phyloP scores from a whole-genome alignment of 2,329 filamentous ascomycete species.

The Botrytis pseudocinerea region DNA sequence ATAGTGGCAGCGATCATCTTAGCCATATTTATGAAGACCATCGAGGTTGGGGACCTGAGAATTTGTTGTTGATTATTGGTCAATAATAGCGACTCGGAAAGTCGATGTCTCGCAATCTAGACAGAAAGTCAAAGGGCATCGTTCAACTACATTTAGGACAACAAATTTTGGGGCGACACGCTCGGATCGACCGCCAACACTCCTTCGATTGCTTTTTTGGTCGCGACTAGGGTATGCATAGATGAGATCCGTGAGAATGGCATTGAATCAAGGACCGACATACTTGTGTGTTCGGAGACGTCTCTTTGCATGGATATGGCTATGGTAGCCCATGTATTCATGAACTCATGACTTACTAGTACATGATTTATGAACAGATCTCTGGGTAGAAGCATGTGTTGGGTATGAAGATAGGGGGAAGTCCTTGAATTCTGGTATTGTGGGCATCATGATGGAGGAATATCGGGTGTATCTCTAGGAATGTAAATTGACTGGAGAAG shows the following conservation, averaged over 20 bases:
- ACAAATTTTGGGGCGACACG: not conserved
- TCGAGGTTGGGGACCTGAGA: no score
- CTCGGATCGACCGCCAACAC: not conserved
- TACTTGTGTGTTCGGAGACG: not conserved
- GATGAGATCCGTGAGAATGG: no score
- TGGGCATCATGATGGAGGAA: not conserved
- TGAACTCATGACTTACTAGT: not conserved
- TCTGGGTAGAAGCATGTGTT: not conserved
- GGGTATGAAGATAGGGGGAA: not conserved
- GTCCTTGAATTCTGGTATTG: no score
- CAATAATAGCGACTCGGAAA: not conserved
- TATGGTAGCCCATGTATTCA: not conserved
- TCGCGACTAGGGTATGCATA: not conserved
- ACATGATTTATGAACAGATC: not conserved
- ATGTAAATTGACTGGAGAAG: not conserved
- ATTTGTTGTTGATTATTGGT: not conserved
- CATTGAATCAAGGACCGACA: not conserved
- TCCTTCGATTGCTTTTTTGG: not conserved
- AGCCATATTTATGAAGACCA: not conserved
- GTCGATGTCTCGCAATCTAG: not conserved
- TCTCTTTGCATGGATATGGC: not conserved
- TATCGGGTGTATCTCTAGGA: no score
- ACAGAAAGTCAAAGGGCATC: not conserved
- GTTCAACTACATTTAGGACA: not conserved
- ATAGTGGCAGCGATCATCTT: not conserved